phyloP scores from a whole-genome alignment of 345 rosid species.

The Cardiospermum halicacabum region DNA sequence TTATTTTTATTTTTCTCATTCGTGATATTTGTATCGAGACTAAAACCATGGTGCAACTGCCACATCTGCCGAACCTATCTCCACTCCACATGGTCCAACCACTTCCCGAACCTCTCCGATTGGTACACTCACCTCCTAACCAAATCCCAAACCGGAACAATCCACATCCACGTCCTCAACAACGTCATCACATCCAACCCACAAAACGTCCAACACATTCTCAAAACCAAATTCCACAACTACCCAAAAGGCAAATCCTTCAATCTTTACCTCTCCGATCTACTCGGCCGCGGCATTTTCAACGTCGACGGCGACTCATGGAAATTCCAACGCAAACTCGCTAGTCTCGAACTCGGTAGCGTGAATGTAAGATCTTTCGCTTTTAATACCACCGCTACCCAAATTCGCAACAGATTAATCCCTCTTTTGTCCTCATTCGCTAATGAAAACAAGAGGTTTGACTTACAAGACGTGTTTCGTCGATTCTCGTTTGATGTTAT shows the following conservation, averaged over 20 bases:
- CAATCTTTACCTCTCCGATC: constrained; percentile 52
- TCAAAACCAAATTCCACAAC: constrained; percentile 52
- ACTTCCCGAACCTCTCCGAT: constrained; percentile 41
- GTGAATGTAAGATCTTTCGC: constrained; percentile 38
- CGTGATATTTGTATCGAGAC: constrained; percentile 26
- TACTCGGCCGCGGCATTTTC: constrained; percentile 73
- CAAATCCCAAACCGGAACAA: constrained; percentile 33
- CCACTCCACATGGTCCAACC: constrained; percentile 27
- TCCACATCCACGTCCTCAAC: constrained; percentile 42
- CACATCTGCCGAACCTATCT: constrained; percentile 33
- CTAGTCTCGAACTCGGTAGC: constrained; percentile 59
- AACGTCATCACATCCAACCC: constrained; percentile 53
- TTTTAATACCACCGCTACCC: constrained; percentile 35
- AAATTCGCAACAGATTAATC: constrained; percentile 37
- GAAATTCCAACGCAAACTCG: constrained; percentile 62
- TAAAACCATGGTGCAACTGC: constrained; percentile 35
- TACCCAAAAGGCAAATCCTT: constrained; percentile 71
- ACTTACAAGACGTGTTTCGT: constrained; percentile 59
- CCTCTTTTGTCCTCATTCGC: constrained; percentile 33
- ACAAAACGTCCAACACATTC: constrained; percentile 54
- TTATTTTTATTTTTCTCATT: constrained; percentile 27
- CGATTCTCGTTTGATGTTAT: constrained; percentile 66
- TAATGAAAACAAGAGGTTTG: constrained; percentile 18
- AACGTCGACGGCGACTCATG: constrained; percentile 62
- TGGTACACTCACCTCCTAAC: constrained; percentile 42